Base-by-base conservation (phyloP, 1,284 basidiomycete genomes). In the Cryptococcus sp. region DNA sequence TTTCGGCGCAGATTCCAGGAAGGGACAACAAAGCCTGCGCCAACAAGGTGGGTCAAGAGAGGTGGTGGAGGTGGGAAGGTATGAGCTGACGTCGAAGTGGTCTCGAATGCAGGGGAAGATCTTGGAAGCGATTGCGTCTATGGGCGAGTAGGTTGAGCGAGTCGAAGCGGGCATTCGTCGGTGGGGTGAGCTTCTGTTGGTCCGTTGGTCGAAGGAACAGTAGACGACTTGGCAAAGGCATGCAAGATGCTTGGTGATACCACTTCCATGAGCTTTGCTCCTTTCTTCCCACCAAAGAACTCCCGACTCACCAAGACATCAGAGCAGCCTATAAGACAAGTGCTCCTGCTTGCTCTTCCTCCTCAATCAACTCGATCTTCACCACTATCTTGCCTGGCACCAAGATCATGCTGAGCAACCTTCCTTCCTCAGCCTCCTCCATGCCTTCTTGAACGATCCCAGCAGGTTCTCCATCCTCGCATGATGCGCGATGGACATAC, bases 1-100 rank as follows among this genome's bases (percentile, higher is more conserved):
- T 62, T 26, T 57, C 60, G 2, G 40, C 21, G 23, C 47, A 56
- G 21, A 49, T 65, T 2, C 50, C 54, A 1, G 59, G 59, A 1
- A 43, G 63, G 31, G 59, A 59, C 45, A 51, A 42, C 38, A 65
- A 63, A 40, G 37, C 56, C 11, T 63, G 63, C 48, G 44, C 42
- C 4, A 62, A 65, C 52, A 62, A 65, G 53, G 62, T 58, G 31
- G n/a, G n/a, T n/a, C n/a, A n/a, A 46, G 54, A 44, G 9, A 9
- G 33, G 16, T 26, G 24, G 26, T 19, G n/a, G 42, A 28, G 10
- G 24, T 14, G 6, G 24, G 42, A 41, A 12, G 7, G 36, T 10
- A 25, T 21, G 36, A 23, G 43, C 49, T 53, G 45, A 53, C 36
- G 19, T 11, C 18, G 4, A 39, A 63, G 63, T 63, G 63, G 63